Conservation (phyloP, 2,329 filamentous ascomycete genomes). For the Aspergillus tubingensis region DNA sequence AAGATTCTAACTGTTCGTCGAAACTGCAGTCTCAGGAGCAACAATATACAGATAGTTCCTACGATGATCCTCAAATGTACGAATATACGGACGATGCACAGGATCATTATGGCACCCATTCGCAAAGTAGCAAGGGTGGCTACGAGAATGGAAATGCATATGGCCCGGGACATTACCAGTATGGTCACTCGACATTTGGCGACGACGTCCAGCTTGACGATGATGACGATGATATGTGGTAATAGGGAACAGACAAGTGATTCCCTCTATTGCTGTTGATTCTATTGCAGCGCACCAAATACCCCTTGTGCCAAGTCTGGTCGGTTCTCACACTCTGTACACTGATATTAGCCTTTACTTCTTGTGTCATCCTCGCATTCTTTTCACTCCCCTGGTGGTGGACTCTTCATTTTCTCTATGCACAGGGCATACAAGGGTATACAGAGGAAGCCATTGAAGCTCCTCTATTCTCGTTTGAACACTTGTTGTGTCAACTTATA, state of each 20-base stretch:
- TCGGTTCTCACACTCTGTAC: constrained; percentile 31
- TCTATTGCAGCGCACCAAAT: constrained; percentile 32
- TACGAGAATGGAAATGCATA: constrained; percentile 43
- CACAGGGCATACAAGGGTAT: constrained; percentile 12
- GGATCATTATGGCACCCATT: constrained; percentile 40
- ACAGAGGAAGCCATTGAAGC: constrained; percentile 4
- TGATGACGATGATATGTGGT: constrained; percentile 54
- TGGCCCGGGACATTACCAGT: constrained; percentile 39
- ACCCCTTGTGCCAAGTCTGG: constrained; percentile 33
- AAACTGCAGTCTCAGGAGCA: constrained; percentile 26
- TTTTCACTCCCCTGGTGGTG: constrained; percentile 3
- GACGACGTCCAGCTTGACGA: constrained; percentile 46
- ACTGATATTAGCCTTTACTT: constrained; percentile 22
- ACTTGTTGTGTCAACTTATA: constrained; percentile 21
- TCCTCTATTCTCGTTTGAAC: constrained; percentile 11
- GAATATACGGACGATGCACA: constrained; percentile 51
- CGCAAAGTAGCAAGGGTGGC: constrained; percentile 39
- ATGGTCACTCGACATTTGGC: constrained; percentile 43
- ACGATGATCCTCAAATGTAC: constrained; percentile 56
- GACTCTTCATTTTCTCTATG: constrained; percentile 3
- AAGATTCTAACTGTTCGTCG: background rate
- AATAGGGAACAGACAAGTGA: constrained; percentile 28
- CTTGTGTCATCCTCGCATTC: background rate
- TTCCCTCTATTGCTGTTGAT: constrained; percentile 27
- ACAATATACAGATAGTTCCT: constrained; percentile 44